Percentiles rank a stretch among this genome's conserved stretches.
Conservation (phyloP, 2,329 filamentous ascomycete species). For the Ramularia endophylla region DNA sequence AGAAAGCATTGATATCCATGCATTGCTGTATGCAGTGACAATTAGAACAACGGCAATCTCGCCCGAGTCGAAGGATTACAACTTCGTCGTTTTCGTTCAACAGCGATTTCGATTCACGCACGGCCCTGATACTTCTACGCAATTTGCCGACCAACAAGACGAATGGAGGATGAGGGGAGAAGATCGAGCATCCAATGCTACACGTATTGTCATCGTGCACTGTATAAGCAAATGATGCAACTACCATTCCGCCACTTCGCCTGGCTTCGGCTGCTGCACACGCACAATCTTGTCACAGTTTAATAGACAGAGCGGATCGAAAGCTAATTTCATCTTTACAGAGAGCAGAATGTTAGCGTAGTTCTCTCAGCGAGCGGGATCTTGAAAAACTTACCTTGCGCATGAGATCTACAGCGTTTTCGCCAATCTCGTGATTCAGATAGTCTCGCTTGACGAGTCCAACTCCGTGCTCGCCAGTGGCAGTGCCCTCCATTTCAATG, state of each 20-base stretch:
- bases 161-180: no score
- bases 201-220: background rate
- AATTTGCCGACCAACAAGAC: no score
- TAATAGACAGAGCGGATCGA: conserved; percentile 65
- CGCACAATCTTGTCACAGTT: conserved; percentile 62
- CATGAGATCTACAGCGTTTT: conserved; percentile 73
- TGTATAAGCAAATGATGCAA: background rate
- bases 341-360: conserved; percentile 3
- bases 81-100: no score
- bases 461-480: conserved; percentile 79
- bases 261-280: conserved; percentile 43
- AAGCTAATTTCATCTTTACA: conserved; percentile 66
- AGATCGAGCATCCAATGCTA: no score
- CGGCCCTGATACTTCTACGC: no score
- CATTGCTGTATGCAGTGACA: no score
- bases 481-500: conserved; percentile 72
- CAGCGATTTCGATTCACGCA: no score
- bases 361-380: background rate
- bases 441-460: conserved; percentile 82
- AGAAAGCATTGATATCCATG: no score
- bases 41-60: no score
- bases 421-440: conserved; percentile 69
- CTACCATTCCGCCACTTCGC: conserved; percentile 42
- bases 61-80: no score
- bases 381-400: conserved; percentile 60